Percentiles rank a stretch among this genome's conserved stretches.
Evolutionary conservation across 139 green algal species (phyloP).

Genomic region (Micromonas pusilla): DNA sequence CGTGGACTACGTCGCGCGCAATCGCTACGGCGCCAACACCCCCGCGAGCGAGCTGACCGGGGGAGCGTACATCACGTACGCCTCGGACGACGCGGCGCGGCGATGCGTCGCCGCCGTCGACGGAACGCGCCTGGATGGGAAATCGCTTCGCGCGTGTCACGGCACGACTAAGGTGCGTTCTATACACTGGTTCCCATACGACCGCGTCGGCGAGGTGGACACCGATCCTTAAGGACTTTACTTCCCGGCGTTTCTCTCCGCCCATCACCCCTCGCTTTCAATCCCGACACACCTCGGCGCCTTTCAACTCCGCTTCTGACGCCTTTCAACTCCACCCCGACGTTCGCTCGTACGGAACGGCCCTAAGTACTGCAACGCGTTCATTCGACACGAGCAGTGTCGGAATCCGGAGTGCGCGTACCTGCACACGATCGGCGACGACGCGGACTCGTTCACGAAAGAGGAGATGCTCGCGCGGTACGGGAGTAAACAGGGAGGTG

Average conservation of each 20-base stretch:
- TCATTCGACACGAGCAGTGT: constrained; percentile 72
- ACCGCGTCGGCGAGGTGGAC: too few relatives aligned
- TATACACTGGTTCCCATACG: too few relatives aligned
- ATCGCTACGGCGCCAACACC: too few relatives aligned
- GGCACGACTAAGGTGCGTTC: too few relatives aligned
- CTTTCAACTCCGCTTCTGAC: too few relatives aligned
- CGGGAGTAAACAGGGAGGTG: constrained; percentile 7
- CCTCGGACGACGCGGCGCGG: constrained; percentile 60
- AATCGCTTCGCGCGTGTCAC: constrained; percentile 66
- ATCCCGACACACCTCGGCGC: too few relatives aligned
- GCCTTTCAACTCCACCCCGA: too few relatives aligned
- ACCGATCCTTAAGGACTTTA: too few relatives aligned
- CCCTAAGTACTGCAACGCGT: constrained; percentile 96
- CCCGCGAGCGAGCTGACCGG: constrained; percentile 48
- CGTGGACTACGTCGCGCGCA: too few relatives aligned
- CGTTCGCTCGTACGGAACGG: too few relatives aligned
- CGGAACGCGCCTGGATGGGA: constrained; percentile 54
- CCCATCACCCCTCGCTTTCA: too few relatives aligned
- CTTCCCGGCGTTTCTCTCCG: too few relatives aligned
- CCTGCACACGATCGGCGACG: constrained; percentile 72
- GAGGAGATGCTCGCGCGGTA: constrained; percentile 50
- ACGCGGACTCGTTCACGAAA: constrained; percentile 78
- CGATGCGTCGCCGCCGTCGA: constrained; percentile 76
- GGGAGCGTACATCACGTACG: constrained; percentile 80
- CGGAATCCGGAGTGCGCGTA: constrained; percentile 89